phyloP scores from a whole-genome alignment of 768 basidiomycete genomes.

The Daedaleopsis nitida region DNA sequence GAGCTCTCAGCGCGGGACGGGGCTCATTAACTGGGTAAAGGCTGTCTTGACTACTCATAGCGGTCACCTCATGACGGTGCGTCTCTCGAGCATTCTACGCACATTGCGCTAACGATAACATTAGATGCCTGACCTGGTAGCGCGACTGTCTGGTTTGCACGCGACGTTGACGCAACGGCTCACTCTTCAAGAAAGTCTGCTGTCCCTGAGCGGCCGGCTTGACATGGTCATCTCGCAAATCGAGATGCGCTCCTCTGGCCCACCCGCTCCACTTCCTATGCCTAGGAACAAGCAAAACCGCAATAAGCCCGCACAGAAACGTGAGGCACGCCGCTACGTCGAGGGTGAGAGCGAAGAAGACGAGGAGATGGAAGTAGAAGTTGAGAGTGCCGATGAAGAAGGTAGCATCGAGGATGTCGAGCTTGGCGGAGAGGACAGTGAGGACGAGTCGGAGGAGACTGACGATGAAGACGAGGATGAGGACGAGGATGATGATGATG shows the following conservation, averaged over 20 bases:
- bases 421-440: conserved; percentile 59
- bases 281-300: conserved; percentile 32
- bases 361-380: conserved; percentile 56
- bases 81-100: conserved; percentile 30
- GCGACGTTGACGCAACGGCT: conserved; percentile 78
- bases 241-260: conserved; percentile 78
- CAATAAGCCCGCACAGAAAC: conserved; percentile 37
- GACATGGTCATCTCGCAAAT: conserved; percentile 95
- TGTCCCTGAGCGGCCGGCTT: conserved; percentile 84
- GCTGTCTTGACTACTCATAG: conserved; percentile 84
- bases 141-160: conserved; percentile 83
- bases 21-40: conserved; percentile 76
- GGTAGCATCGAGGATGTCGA: conserved; percentile 82
- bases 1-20: conserved; percentile 73
- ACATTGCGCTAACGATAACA: neutral
- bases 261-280: conserved; percentile 55
- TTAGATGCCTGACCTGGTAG: conserved; percentile 92
- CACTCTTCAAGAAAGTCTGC: conserved; percentile 79
- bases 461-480: conserved; percentile 59
- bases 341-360: conserved; percentile 82
- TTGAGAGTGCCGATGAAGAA: conserved; percentile 65
- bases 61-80: conserved; percentile 90
- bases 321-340: conserved; percentile 54
- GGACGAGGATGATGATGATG: conserved; percentile 47
- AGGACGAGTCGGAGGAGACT: conserved; percentile 47